Percentiles rank a stretch among this genome's conserved stretches.
Conservation (phyloP, 2,329 filamentous ascomycete species). For the Amylocarpus encephaloides region DNA sequence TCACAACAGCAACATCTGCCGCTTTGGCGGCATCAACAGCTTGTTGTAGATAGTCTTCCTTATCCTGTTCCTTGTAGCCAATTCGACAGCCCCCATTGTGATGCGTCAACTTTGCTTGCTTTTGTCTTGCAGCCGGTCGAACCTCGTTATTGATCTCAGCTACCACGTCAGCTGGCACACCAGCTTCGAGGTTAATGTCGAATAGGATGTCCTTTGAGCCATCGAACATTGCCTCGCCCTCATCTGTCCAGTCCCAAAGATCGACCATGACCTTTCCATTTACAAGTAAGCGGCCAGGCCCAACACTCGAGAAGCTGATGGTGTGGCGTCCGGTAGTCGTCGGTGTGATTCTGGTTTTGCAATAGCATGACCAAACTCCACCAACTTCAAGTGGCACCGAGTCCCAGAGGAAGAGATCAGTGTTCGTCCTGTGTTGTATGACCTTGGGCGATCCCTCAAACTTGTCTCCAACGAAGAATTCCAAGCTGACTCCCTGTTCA, state of each 20-base stretch:
- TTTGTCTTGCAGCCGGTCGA: constrained; percentile 54
- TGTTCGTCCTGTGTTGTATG: constrained; percentile 54
- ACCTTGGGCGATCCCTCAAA: constrained; percentile 53
- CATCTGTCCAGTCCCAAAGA: constrained; percentile 63
- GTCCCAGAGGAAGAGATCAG: constrained; percentile 65
- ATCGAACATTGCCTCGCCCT: constrained; percentile 66
- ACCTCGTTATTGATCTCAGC: constrained; percentile 63
- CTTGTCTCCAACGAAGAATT: constrained; percentile 59
- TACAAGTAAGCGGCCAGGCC: constrained; percentile 55
- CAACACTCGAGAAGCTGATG: constrained; percentile 62
- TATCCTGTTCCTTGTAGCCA: constrained; percentile 62
- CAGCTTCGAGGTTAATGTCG: constrained; percentile 52
- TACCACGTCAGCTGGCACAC: constrained; percentile 53
- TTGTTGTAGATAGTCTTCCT: constrained; percentile 53
- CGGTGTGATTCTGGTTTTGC: constrained; percentile 53
- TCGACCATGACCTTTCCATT: constrained; percentile 55
- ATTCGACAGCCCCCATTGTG: constrained; percentile 67
- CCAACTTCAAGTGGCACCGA: constrained; percentile 57
- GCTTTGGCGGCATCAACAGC: constrained; percentile 55
- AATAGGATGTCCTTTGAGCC: constrained; percentile 59
- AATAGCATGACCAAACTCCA: constrained; percentile 46
- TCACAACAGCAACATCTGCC: constrained; percentile 61
- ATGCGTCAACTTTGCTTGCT: constrained; percentile 49
- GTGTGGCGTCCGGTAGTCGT: constrained; percentile 56
- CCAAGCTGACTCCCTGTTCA: constrained; percentile 54